Conservation (phyloP, 1,284 basidiomycete species). For the Moniliophthora roreri region DNA sequence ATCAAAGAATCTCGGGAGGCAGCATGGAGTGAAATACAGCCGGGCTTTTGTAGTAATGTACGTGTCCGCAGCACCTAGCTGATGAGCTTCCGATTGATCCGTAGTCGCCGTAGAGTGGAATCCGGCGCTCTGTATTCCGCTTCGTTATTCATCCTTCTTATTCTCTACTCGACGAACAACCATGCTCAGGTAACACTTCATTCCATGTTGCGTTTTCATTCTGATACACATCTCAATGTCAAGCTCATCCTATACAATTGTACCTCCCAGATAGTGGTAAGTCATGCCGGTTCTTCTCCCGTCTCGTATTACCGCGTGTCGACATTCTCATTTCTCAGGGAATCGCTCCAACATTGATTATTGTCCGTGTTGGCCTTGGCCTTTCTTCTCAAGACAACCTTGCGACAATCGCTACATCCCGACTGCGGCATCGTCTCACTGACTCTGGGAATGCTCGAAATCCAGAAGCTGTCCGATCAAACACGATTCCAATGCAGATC, state of each 20-base stretch:
- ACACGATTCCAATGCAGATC: too few relatives aligned
- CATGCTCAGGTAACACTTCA: too few relatives aligned
- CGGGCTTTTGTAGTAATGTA: constrained; percentile 26
- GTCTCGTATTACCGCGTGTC: too few relatives aligned
- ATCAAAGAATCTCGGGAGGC: constrained; percentile 18
- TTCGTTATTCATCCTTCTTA: constrained; percentile 14
- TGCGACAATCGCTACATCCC: constrained; percentile 19
- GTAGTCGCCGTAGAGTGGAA: constrained; percentile 19
- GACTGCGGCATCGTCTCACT: too few relatives aligned
- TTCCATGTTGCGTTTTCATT: too few relatives aligned
- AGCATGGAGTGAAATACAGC: constrained; percentile 22
- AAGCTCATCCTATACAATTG: too few relatives aligned
- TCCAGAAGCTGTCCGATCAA: too few relatives aligned
- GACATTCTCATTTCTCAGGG: constrained; percentile 18
- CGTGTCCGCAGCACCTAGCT: constrained; percentile 6
- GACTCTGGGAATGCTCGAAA: too few relatives aligned
- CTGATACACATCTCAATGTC: too few relatives aligned
- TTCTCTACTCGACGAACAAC: not conserved
- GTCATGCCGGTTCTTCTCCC: too few relatives aligned
- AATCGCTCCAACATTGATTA: constrained; percentile 33
- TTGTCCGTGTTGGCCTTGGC: constrained; percentile 29
- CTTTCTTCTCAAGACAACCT: constrained; percentile 23
- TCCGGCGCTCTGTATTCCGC: constrained; percentile 29
- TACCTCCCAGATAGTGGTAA: too few relatives aligned
- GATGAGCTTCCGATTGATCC: too few relatives aligned